Evolutionary conservation across 1,284 basidiomycete species (phyloP), one percentile per base, ranked within the genome.

Genomic region (Wolfiporia cocos): DNA sequence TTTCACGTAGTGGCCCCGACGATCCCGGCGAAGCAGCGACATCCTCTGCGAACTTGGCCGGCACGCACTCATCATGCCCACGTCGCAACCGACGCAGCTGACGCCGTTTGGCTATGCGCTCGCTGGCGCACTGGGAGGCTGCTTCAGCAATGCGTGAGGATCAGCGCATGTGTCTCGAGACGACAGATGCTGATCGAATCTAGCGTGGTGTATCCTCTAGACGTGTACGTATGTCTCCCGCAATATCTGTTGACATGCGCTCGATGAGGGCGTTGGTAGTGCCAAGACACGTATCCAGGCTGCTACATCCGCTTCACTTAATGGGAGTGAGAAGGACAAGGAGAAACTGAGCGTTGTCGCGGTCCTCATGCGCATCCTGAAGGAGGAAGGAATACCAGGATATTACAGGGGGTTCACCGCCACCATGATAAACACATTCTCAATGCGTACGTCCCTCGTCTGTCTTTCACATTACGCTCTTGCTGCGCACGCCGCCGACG

Each of bases 361-460:
- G 12, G 70, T 93, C 43, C 62, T 94, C 23, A 51, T 82, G 42
- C 70, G 75, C 52, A 85, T 95, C 50, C 69, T 90, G 56, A 76
- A 75, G 51, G 79, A 81, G 48, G 91, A 96, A 51, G 93, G 93
- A 0, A 53, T 94, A 41, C 47, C 61, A 5, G 94, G 92, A 0
- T 83, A 86, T 58, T 99, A 97, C 69, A 81, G 85, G 47, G 96
- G 96, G 4, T 99, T 98, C 60, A 75, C 81, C 29, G 96, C 96
- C n/a, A 97, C 88, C 46, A 98, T 99, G 94, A 72, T 98, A 54
- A 98, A 97, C 65, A 95, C 92, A 1, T 99, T 99, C 64, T 93
- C 89, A 34, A 88, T 86, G 82, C 88, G 93, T 95, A 53, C 58
- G 92, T 79, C 15, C 10, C 45, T 21, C 19, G 10, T 26, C 10